Evolutionary conservation across 352 stramenopile genomes (phyloP).

Genomic region (Pythium sukuiense): DNA sequence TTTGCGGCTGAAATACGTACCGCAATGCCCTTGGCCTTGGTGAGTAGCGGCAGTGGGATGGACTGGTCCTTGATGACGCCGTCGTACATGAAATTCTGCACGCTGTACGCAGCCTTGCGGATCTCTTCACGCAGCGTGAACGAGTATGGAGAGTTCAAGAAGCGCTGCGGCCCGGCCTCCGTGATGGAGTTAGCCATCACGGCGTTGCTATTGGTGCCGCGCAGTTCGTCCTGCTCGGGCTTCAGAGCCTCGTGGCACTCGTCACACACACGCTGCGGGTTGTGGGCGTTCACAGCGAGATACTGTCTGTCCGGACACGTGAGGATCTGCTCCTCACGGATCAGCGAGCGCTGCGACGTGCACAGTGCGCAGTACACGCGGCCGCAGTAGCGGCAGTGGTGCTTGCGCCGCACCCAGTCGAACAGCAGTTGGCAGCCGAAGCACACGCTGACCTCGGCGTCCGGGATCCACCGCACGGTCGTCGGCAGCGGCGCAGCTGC

Average conservation of each 20-base stretch:
- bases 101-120: constrained; percentile 91
- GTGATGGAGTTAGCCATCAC: constrained; percentile 74
- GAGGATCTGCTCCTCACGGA: constrained; percentile 76
- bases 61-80: constrained; percentile 89
- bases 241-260: constrained; percentile 62
- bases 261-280: constrained; percentile 83
- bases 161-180: constrained; percentile 61
- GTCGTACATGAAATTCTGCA: constrained; percentile 91
- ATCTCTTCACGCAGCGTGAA: constrained; percentile 92
- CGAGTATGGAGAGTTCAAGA: constrained; percentile 85
- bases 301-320: constrained; percentile 70
- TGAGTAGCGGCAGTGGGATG: constrained; percentile 87
- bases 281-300: constrained; percentile 75
- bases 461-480: constrained; percentile 83
- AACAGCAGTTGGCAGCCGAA: constrained; percentile 80
- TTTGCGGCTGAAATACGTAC: constrained; percentile 34
- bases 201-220: constrained; percentile 75
- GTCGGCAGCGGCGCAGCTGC: constrained; percentile 30
- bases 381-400: constrained; percentile 81
- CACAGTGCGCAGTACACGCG: constrained; percentile 80
- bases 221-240: constrained; percentile 63
- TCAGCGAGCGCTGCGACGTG: constrained; percentile 67
- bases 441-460: constrained; percentile 80
- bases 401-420: constrained; percentile 87
- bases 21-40: constrained; percentile 88